Evolutionary conservation across 495 filamentous ascomycete species (phyloP), one percentile per base, ranked within the genome.

Genomic region (Penicillium psychrofluorescens): DNA sequence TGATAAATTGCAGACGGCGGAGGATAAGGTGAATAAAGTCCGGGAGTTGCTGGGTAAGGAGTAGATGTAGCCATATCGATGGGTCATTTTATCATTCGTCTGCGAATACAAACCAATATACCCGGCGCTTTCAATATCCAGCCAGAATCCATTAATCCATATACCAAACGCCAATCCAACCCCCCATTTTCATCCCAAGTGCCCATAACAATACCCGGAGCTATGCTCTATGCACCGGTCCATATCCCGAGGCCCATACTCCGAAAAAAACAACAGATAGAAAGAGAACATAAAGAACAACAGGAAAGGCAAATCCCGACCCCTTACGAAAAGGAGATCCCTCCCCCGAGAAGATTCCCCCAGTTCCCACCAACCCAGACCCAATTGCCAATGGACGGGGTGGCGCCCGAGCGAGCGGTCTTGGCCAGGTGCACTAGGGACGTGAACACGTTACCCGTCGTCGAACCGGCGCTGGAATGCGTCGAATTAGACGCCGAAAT

Each of bases 1-100:
- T 36, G 84, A 88, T 58, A 86, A 86, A 66, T 70, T 64, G 51
- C 84, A 88, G 59, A 66, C 74, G 1, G 75, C 77, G 44, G 66
- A 77, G 45, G 82, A 86, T 40, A 88, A 88, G 59, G 82, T 86
- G 22, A 68, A 60, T 8, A 80, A 78, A 45, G 81, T 88, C 30
- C 66, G 78, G 38, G 64, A 73, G 46, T 55, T 86, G 36, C 56
- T 86, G 46, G 62, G 46, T 11, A 64, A 66, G 38, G 72, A 78
- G 22, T 53, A 54, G 46, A 39, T 10, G 32, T 11, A 3, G 32
- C 32, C 6, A 3, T 22, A 22, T 22, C 22, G 22, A 22, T 3
- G 22, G 22, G 22, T 22, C 22, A 4, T 22, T 22, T 22, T 4
- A 3, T 22, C 6, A 22, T 22, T 22, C 22, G 2, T 22, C 22